Base-by-base conservation (phyloP, 2,329 filamentous ascomycete species). In the Nothopassalora personata region DNA sequence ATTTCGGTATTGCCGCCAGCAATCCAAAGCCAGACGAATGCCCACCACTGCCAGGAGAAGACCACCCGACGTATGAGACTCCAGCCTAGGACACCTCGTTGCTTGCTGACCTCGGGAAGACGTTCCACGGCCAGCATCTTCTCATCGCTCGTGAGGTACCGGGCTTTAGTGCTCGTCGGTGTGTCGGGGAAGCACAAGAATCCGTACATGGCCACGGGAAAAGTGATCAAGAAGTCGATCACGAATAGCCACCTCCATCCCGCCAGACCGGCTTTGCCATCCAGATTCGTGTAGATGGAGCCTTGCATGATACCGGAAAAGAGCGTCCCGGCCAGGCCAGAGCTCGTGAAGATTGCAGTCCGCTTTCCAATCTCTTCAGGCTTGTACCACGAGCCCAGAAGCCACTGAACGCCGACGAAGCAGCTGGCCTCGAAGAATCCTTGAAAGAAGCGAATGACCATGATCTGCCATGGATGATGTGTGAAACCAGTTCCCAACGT, bases 301-400 rank as follows among this genome's bases (percentile, higher is more conserved):
- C 80, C 81, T 67, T 86, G 83, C 57, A 87, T 80, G 69, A 86
- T 84, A 1, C 84, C 84, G 11, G 81, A 80, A 54, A 87, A 83
- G 79, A 86, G 82, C 0, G 80, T 84, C 0, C 83, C 84, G 0
- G 81, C 83, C 1, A 85, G 74, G 0, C 83, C 83, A 1, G 80
- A 83, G 0, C 81, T 79, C 1, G 82, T 85, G 69, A 86, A 86
- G 54, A 87, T 80, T 7, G 82, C 83, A 30, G 77, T 81, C 4
- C 84, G 77, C 68, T 86, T 86, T 3, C 82, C 84, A 0, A 86
- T 79, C 58, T 66, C 64, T 8, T 66, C 60, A 11, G 64, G 65
- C 34, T 67, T 67, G 33, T 67, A 67, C 64, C 67, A 69, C 4
- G 56, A 60, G 6, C 63, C 67, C 4, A 68, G 52, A 45, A 69